Percentiles rank a stretch among this genome's conserved stretches.
Conservation (phyloP, 371 early-diverging fungal genomes). For the Umbelopsis sp. region DNA sequence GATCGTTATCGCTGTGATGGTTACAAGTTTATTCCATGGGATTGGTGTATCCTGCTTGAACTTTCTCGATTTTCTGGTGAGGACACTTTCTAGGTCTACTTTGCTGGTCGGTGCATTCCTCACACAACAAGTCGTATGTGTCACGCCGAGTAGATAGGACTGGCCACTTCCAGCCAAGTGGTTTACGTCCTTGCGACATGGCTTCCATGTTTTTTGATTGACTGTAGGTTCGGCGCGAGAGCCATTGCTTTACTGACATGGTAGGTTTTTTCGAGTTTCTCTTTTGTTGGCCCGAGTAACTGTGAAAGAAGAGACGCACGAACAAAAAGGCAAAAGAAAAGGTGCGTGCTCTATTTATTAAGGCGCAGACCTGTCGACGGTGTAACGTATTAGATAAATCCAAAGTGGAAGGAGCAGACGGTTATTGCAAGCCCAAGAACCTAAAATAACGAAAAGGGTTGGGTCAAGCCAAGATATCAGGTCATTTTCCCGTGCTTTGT, state of each 20-base stretch:
- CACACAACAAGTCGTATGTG: neutral
- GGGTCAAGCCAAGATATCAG: too few relatives aligned
- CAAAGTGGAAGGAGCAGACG: too few relatives aligned
- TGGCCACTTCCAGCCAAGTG: neutral
- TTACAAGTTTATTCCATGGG: neutral
- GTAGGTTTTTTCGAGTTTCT: neutral
- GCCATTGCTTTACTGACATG: neutral
- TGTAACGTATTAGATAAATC: too few relatives aligned
- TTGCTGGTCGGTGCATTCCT: neutral
- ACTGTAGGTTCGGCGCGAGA: neutral
- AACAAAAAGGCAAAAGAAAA: too few relatives aligned
- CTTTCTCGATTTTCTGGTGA: neutral
- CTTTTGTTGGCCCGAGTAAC: too few relatives aligned
- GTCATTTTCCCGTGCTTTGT: too few relatives aligned
- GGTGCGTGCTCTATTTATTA: too few relatives aligned
- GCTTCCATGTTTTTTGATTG: neutral
- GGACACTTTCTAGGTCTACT: neutral
- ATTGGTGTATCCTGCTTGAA: neutral
- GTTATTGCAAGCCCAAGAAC: too few relatives aligned
- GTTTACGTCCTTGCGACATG: neutral
- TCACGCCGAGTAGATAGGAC: neutral
- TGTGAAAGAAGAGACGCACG: too few relatives aligned
- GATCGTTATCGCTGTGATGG: too few relatives aligned
- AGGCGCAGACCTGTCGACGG: too few relatives aligned
- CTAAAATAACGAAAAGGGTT: too few relatives aligned